Base-by-base conservation (phyloP, 192 early-diverging fungal genomes). In the Coemansia sp. region DNA sequence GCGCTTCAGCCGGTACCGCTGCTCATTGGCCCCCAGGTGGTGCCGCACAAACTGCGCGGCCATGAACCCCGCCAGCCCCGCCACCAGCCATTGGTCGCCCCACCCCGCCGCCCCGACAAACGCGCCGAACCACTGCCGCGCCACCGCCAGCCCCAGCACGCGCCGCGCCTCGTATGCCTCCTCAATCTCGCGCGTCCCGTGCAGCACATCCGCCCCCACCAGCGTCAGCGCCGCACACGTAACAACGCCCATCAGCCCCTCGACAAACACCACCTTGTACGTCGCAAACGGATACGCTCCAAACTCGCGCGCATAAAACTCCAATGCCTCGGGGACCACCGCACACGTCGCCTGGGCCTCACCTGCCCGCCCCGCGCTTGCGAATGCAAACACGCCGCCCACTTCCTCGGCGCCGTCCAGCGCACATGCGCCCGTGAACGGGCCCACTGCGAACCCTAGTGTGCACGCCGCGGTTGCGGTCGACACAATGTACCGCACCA, bases 71-170 rank as follows among this genome's bases (percentile, higher is more conserved):
- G 89, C 84, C 22, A 99, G 65, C 11, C 93, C 95, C 35, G 83
- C 62, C 6, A 89, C 86, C 14, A 99, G 70, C 97, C 97, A 99
- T 23, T 84, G 82, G 73, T 99, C 97, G 6, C 83, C 82, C 89
- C 92, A 85, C 18, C 65, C 64, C 53, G 83, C 81, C 4, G 85
- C 82, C 30, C 79, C 65, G 35, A 99, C 86, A 62, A 89, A 93
- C 18, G 90, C 85, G 10, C 95, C 95, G 71, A 98, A 95, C 95
- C 95, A 99, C 83, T 99, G 97, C 42, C 85, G 72, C 18, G 91
- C 91, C 5, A 97, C 64, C 0, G 86, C 87, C 38, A 85, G 68
- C 18, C 84, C 86, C 40, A 99, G 62, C 22, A 71, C 50, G 6
- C 83, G 84, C 44, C 93, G 83, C 3, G 92, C 91, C 49, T 90